Base-by-base conservation (phyloP, 1,284 basidiomycete species). In the Athelia sp. region DNA sequence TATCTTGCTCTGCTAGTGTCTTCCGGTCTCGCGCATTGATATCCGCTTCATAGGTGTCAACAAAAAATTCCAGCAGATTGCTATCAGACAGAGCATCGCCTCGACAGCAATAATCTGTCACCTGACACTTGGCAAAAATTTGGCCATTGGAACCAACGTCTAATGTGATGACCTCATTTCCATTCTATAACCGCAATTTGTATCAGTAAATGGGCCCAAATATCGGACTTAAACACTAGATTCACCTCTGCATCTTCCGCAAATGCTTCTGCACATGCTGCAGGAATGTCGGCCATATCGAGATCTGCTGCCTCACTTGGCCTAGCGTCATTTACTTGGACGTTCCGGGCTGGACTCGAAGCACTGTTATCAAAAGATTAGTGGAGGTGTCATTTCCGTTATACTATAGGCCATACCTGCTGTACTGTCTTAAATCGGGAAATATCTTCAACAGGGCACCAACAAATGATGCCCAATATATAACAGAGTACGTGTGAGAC, bases 401-500 rank as follows among this genome's bases (percentile, higher is more conserved):
- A 13, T 29, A 29, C 4, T 29, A 29, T 29, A 29, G 6, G 26
- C 26, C n/a, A n/a, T n/a, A 29, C 26, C 26, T 29, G 4, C 6
- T 29, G 13, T 29, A 29, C 26, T 49, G 51, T 3, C 11, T 6
- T 36, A 61, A 14, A 19, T 51, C 46, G 3, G 62, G 60, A 53
- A 54, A 62, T 10, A 46, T 34, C 1, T 40, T 40, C 4, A 55
- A 46, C 13, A 69, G 23, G 9, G 46, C 46, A 14, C 31, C 15
- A 4, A 56, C 32, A 26, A 66, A 59, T 11, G 51, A 50, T 29
- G 58, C 53, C 68, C 66, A 71, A 48, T 65, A 68, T 3, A 71
- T 60, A 0, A 58, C 48, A 0, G 49, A 46, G 47, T 65, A 72
- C 10, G 34, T 26, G 50, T 72, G 70, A 0, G 70, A 72, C 2